phyloP scores from a whole-genome alignment of 2,329 filamentous ascomycete genomes.

The Nannizzia gypsea region DNA sequence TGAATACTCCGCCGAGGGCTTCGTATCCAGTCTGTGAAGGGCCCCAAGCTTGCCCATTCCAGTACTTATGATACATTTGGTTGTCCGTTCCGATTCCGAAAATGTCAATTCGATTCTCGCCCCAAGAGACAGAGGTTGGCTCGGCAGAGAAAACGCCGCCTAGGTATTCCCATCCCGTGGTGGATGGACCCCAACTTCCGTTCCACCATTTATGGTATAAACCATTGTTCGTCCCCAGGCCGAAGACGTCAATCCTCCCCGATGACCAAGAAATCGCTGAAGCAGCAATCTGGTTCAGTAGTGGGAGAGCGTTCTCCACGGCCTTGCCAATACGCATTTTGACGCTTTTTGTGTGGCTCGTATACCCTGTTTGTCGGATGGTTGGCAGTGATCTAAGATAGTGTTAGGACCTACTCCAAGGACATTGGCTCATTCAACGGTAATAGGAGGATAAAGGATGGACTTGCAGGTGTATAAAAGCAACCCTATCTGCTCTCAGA shows the following conservation, averaged over 20 bases:
- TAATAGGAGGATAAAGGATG: no score
- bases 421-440: no score
- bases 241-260: constrained; percentile 14
- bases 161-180: constrained; percentile 21
- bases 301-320: constrained; percentile 9
- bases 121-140: constrained; percentile 21
- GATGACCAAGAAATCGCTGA: constrained; percentile 14
- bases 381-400: background rate
- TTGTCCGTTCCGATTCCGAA: constrained; percentile 22
- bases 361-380: background rate
- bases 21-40: constrained; percentile 12
- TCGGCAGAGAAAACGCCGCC: constrained; percentile 20
- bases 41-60: constrained; percentile 16
- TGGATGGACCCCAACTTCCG: constrained; percentile 13
- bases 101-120: constrained; percentile 19
- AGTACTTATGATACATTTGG: constrained; percentile 21
- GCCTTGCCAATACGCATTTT: constrained; percentile 4
- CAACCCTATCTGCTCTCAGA: no score
- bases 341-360: background rate
- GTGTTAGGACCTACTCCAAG: background rate
- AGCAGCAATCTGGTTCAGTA: constrained; percentile 12
- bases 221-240: constrained; percentile 13
- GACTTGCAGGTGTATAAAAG: background rate
- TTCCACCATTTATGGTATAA: constrained; percentile 15
- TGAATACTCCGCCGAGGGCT: constrained; percentile 15